Evolutionary conservation across 2,329 filamentous ascomycete species (phyloP).

Genomic region (Colletotrichum camelliae): DNA sequence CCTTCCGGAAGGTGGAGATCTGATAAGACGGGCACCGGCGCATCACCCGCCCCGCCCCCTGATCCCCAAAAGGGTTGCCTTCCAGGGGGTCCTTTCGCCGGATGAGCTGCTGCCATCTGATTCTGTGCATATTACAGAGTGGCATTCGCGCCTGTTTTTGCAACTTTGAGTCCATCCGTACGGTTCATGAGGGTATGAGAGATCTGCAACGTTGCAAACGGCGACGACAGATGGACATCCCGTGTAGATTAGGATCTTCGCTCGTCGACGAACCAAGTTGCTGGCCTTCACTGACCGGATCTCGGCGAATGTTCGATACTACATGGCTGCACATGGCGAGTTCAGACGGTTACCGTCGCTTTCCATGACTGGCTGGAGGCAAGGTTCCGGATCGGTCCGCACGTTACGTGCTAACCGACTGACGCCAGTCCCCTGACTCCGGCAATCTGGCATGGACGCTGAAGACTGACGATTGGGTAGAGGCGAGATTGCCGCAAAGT

Average conservation of each 20-base stretch:
- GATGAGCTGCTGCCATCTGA: slow-evolving; percentile 7
- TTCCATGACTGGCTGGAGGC: neutral
- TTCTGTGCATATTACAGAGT: slow-evolving; percentile 11
- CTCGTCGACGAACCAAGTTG: neutral
- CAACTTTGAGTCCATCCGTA: neutral
- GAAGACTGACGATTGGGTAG: neutral
- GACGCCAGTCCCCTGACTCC: neutral
- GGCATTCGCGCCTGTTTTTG: neutral
- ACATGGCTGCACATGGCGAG: neutral
- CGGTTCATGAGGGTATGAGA: neutral
- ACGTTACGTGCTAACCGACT: neutral
- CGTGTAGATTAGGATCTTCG: neutral
- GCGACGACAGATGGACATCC: neutral
- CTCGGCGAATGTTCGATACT: neutral
- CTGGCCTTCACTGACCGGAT: neutral
- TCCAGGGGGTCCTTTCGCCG: neutral
- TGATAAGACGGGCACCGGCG: neutral
- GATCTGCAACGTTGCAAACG: slow-evolving; percentile 13
- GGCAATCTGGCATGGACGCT: neutral
- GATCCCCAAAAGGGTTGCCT: neutral
- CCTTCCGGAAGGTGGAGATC: neutral
- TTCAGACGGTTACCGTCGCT: neutral
- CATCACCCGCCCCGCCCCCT: neutral
- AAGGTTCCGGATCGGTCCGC: neutral
- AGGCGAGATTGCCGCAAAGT: neutral